These are phyloP conservation scores for Gossypium schwendimanii DNA, from an alignment of 441 rosid genomes.

Conservation along the genomic window DNA sequence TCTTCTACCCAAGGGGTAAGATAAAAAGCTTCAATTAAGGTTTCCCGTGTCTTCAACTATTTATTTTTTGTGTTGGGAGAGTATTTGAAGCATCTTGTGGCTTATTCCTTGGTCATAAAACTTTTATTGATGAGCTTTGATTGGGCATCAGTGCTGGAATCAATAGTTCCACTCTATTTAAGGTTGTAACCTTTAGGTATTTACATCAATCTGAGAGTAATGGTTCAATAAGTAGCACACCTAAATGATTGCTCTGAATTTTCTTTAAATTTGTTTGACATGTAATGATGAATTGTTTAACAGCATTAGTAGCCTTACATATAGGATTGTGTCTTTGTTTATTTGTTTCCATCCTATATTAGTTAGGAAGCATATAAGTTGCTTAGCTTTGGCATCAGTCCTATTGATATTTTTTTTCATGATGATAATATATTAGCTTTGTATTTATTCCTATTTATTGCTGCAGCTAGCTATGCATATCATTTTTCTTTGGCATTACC, in stretches of 20 bases:
- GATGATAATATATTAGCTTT: neutral
- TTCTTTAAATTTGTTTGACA: neutral
- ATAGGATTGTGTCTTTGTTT: neutral
- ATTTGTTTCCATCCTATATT: neutral
- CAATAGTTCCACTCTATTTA: neutral
- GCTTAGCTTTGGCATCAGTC: neutral
- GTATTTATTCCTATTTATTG: neutral
- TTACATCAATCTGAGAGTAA: neutral
- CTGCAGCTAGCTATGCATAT: neutral
- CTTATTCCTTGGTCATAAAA: neutral
- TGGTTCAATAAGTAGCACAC: neutral
- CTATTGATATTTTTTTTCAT: neutral
- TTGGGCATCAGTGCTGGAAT: neutral
- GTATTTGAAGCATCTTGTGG: neutral
- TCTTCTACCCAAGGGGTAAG: constrained; percentile 55
- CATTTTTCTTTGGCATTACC: constrained; percentile 8
- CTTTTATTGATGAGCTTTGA: neutral
- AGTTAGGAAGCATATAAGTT: neutral
- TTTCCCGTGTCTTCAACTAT: neutral
- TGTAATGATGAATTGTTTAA: neutral
- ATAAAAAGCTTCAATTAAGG: neutral
- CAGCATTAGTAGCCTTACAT: neutral
- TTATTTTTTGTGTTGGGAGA: neutral
- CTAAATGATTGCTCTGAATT: neutral
- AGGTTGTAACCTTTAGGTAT: neutral